Evolutionary conservation across 768 basidiomycete genomes (phyloP), one percentile per base, ranked within the genome.

Genomic region (Cubamyces sp.): DNA sequence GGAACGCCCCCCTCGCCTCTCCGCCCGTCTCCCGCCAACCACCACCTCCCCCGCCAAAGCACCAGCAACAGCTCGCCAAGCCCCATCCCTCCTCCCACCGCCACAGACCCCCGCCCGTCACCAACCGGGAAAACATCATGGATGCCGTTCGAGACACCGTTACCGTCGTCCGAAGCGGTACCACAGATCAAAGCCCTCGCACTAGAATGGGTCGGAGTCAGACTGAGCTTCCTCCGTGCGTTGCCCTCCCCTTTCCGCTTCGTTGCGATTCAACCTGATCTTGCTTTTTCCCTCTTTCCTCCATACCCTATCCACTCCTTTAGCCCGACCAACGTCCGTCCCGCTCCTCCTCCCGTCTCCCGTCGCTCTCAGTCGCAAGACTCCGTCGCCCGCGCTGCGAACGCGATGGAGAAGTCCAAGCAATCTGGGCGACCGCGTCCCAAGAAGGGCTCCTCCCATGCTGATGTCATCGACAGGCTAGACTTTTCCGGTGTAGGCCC

Each of bases 381-480:
- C 61, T 81, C 82, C 25, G 76, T 77, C 51, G 66, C 76, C 37
- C 77, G 71, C 18, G 74, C 74, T 30, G 74, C 74, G 47, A 53
- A 75, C 74, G 70, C 70, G 59, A 73, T 78, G 47, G 82, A 82
- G 63, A 84, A 81, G 70, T 70, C 74, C 55, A 84, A 79, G 66
- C 64, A 65, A 84, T 71, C 70, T 79, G 61, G 79, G 81, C 70
- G 65, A 77, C 61, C 59, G 21, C 57, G 51, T 41, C 82, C 84
- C 67, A 84, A 83, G 84, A 93, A 92, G 76, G 85, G 86, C 60
- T 92, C 90, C 21, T 81, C 84, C 62, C 91, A 94, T 72, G 91
- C 91, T 66, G 92, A 94, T 79, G 87, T 92, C 68, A 94, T 94
- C 76, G 92, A 94, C 81, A 84, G 90, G 66, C 85, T 94, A 61